These are phyloP conservation scores for Penicillium sp. DNA, from an alignment of 2,329 filamentous ascomycete genomes.

Conservation along the genomic window DNA sequence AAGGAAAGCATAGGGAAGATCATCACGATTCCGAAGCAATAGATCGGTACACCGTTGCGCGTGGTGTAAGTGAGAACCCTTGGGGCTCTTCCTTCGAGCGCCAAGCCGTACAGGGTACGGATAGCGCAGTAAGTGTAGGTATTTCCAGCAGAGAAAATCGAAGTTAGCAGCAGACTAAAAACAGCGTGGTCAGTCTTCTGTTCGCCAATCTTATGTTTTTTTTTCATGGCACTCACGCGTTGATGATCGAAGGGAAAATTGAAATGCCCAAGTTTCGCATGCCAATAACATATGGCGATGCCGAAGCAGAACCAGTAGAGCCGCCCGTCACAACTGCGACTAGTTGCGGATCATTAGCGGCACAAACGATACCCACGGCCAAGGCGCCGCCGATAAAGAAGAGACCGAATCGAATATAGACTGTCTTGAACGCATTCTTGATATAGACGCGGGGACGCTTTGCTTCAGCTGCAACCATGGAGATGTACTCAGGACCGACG, in stretches of 20 bases:
- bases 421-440: conserved; percentile 71
- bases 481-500: conserved; percentile 64
- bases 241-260: conserved; percentile 59
- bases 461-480: conserved; percentile 63
- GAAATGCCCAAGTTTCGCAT: conserved; percentile 57
- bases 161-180: conserved; percentile 47
- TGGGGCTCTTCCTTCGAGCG: conserved; percentile 55
- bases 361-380: conserved; percentile 66
- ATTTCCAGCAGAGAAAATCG: conserved; percentile 58
- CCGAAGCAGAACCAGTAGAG: conserved; percentile 45
- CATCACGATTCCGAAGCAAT: conserved; percentile 56
- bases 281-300: conserved; percentile 64
- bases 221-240: conserved; percentile 41
- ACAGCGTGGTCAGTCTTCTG: not conserved
- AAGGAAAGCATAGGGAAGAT: conserved; percentile 56
- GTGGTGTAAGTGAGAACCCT: conserved; percentile 59
- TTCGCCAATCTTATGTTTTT: no score
- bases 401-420: conserved; percentile 71
- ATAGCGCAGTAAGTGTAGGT: conserved; percentile 57
- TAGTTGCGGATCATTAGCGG: conserved; percentile 57
- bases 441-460: conserved; percentile 67
- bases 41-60: conserved; percentile 61
- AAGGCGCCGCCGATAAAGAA: conserved; percentile 75
- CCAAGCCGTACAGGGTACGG: conserved; percentile 54
- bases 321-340: conserved; percentile 13